phyloP scores from a whole-genome alignment of 148 eudicot species.

The Rhododendron molle region DNA sequence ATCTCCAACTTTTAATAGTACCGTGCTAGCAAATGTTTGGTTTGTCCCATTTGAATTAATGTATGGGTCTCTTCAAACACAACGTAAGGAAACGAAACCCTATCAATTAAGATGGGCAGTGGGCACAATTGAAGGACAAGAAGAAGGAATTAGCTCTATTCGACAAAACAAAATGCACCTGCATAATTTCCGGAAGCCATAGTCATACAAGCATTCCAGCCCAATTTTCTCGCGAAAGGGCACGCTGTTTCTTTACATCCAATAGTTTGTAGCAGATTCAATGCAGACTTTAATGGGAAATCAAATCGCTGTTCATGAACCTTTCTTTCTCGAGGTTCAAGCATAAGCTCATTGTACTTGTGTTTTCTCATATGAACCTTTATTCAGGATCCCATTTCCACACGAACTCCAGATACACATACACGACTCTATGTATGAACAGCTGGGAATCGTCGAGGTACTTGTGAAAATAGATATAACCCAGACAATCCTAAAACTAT shows the following conservation, averaged over 20 bases:
- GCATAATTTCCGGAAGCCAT: not conserved
- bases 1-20: not conserved
- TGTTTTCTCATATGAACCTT: no score
- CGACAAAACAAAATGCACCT: not conserved
- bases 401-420: not conserved
- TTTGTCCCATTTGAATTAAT: not conserved
- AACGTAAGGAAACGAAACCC: not conserved
- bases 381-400: not conserved
- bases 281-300: constrained; percentile 5
- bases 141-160: not conserved
- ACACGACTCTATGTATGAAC: not conserved
- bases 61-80: not conserved
- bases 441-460: not conserved
- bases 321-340: constrained; percentile 13
- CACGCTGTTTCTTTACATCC: not conserved
- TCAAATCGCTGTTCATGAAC: constrained; percentile 3
- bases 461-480: not conserved
- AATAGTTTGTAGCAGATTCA: not conserved
- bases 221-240: not conserved
- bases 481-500: not conserved
- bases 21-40: not conserved
- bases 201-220: not conserved
- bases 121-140: not conserved
- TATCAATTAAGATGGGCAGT: not conserved
- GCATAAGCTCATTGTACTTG: not conserved